Percentiles rank a stretch among this genome's conserved stretches.
These are phyloP conservation scores for Tetramitus jugosus DNA, from an alignment of 208 protist species.

Conservation along the genomic window DNA sequence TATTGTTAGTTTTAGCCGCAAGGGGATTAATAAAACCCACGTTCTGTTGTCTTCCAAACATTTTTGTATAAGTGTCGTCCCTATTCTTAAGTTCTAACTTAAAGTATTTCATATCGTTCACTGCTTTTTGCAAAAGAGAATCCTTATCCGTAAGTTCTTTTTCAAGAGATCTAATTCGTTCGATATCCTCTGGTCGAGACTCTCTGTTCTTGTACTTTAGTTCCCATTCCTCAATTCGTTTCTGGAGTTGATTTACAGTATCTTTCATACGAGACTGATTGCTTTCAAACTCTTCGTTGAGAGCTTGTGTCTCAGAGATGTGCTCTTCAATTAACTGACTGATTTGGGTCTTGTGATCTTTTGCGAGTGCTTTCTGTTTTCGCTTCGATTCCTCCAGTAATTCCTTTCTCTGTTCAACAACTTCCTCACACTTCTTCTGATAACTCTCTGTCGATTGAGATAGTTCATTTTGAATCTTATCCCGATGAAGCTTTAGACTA, in stretches of 20 bases:
- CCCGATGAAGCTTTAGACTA: too few relatives aligned
- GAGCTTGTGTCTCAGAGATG: neutral
- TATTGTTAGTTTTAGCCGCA: neutral
- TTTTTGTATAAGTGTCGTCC: constrained; percentile 86
- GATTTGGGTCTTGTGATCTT: constrained; percentile 8
- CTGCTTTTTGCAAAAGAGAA: constrained; percentile 53
- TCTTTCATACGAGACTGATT: neutral
- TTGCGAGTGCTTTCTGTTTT: neutral
- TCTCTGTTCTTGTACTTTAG: constrained; percentile 78
- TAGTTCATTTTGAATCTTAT: neutral
- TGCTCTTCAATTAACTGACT: neutral
- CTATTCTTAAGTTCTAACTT: constrained; percentile 84
- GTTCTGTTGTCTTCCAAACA: constrained; percentile 64
- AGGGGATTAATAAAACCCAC: constrained; percentile 39
- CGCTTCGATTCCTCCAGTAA: neutral
- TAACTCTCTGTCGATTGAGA: neutral
- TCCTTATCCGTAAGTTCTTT: neutral
- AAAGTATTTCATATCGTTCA: constrained; percentile 76
- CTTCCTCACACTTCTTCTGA: neutral
- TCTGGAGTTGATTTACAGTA: neutral
- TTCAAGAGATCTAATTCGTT: neutral
- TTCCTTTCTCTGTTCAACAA: neutral
- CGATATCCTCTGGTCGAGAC: constrained; percentile 44
- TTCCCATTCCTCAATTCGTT: constrained; percentile 46
- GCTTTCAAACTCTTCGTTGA: constrained; percentile 8